These are phyloP conservation scores for Isatis lusitanica DNA, from an alignment of 441 rosid species.

Conservation along the genomic window DNA sequence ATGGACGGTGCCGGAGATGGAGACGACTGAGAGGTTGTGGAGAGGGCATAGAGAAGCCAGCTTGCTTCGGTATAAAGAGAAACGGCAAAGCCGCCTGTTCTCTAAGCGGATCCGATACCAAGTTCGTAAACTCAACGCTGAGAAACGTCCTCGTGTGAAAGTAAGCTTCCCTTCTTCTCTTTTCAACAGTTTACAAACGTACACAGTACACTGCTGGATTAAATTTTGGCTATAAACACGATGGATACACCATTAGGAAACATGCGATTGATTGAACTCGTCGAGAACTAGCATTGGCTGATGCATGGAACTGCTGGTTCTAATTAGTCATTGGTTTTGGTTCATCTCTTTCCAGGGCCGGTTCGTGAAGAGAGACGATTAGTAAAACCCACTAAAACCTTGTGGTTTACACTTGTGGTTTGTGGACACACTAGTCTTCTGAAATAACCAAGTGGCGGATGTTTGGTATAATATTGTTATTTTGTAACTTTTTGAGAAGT, in stretches of 20 bases:
- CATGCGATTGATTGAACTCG: neutral
- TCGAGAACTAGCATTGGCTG: neutral
- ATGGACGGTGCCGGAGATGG: constrained; percentile 68
- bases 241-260: neutral
- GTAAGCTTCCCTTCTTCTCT: constrained; percentile 31
- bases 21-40: constrained; percentile 31
- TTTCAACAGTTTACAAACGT: neutral
- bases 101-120: constrained; percentile 81
- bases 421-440: constrained; percentile 15
- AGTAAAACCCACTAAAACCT: neutral
- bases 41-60: constrained; percentile 78
- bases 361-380: constrained; percentile 35
- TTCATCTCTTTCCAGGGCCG: constrained; percentile 26
- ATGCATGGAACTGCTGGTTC: neutral
- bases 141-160: constrained; percentile 91
- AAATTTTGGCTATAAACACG: neutral
- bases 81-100: constrained; percentile 79
- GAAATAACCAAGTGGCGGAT: constrained; percentile 15
- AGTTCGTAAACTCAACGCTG: constrained; percentile 92
- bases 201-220: neutral
- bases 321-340: neutral
- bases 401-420: constrained; percentile 13
- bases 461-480: constrained; percentile 12
- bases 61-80: constrained; percentile 86
- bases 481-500: neutral